Percentiles rank a stretch among this genome's conserved stretches.
Conservation (phyloP, 2,329 filamentous ascomycete species). For the Penicillium sp. region DNA sequence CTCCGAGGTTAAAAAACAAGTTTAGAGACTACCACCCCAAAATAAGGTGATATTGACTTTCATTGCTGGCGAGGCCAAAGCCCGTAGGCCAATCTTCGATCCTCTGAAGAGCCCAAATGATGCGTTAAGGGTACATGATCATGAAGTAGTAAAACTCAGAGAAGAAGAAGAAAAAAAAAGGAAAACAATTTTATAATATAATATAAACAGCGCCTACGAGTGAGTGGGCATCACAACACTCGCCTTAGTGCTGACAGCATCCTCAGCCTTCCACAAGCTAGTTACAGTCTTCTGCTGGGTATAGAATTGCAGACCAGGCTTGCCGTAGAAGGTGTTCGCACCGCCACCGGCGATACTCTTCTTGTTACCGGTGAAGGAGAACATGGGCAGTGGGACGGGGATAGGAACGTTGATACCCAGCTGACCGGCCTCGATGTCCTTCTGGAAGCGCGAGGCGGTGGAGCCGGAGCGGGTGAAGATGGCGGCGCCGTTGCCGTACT, state of each 20-base stretch:
- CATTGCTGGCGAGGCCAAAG: conserved; percentile 9
- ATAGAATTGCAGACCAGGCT: conserved; percentile 90
- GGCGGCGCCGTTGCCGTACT: conserved; percentile 70
- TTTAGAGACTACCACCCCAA: not conserved
- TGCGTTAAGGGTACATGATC: conserved; percentile 10
- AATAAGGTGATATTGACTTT: not conserved
- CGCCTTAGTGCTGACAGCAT: conserved; percentile 84
- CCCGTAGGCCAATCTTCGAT: conserved; percentile 8
- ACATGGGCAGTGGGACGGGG: conserved; percentile 67
- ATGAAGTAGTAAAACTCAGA: conserved; percentile 5
- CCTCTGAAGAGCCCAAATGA: conserved; percentile 6
- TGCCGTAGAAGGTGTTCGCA: conserved; percentile 92
- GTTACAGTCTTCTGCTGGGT: conserved; percentile 99
- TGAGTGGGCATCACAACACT: conserved; percentile 86
- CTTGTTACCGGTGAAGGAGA: conserved; percentile 75
- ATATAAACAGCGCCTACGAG: conserved; percentile 29
- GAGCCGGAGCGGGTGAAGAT: conserved; percentile 69
- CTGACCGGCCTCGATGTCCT: conserved; percentile 70
- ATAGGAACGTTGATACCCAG: conserved; percentile 72
- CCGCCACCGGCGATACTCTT: conserved; percentile 90
- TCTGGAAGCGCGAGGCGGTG: conserved; percentile 67
- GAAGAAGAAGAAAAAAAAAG: conserved; percentile 7
- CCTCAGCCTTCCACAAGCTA: conserved; percentile 83
- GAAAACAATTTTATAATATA: conserved; percentile 8
- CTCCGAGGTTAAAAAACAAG: not conserved